Conservation (phyloP, 345 rosid genomes). For the Salix koriyanagi region DNA sequence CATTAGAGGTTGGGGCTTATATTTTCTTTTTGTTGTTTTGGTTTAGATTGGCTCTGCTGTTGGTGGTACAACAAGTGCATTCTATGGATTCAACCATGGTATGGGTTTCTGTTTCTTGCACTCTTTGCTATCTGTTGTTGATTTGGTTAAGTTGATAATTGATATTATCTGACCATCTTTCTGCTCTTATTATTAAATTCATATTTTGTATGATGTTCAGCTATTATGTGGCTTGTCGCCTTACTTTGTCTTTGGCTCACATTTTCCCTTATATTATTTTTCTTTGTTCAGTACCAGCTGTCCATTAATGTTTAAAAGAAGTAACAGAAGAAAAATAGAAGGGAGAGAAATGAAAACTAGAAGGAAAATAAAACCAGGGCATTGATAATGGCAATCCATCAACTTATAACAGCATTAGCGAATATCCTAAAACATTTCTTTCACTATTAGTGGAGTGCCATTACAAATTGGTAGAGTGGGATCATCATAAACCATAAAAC, state of each 20-base stretch:
- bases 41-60: conserved; percentile 87
- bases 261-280: not conserved
- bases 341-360: not conserved
- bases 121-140: not conserved
- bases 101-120: not conserved
- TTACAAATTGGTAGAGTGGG: no score
- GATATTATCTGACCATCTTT: not conserved
- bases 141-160: not conserved
- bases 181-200: not conserved
- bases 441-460: no score
- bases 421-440: no score
- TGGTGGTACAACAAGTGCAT: conserved; percentile 74
- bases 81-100: conserved; percentile 77
- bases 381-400: no score
- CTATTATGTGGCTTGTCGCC: not conserved
- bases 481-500: no score
- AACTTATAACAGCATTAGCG: no score
- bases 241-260: not conserved
- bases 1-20: not conserved
- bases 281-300: not conserved
- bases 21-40: not conserved
- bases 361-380: not conserved
- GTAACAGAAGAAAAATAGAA: not conserved
- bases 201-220: not conserved
- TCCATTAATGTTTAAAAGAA: not conserved